Base-by-base conservation (phyloP, 2,329 filamentous ascomycete genomes). In the Botrytis paeoniae region DNA sequence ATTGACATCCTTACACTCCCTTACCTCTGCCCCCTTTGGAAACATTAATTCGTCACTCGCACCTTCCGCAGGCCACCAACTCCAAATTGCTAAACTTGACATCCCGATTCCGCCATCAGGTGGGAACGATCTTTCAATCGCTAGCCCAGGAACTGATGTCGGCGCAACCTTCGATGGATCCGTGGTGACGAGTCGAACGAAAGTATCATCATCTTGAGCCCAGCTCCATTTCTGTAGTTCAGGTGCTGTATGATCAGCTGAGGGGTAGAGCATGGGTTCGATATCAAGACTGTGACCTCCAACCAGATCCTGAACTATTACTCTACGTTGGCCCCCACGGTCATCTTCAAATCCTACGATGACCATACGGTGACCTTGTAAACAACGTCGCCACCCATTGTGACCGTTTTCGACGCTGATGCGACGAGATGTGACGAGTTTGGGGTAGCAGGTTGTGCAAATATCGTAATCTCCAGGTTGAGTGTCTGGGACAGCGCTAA, bases 1-100 rank as follows among this genome's bases (percentile, higher is more conserved):
- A 81, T 97, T 97, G 65, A 97, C 89, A 81, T 96, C 92, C 80
- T 95, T 92, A 54, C 92, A 89, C 83, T 98, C 95, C 10, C 87
- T 86, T 22, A 98, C 88, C 81, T 96, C 93, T 0, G 95, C 94
- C 16, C 92, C 91, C 69, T 90, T 90, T 0, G 95, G 95, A 78
- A 98, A 98, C 75, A 91, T 82, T 59, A 98, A 83, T 83, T 98
- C 95, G 80, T 97, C 85, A 1, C 88, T 88, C 0, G 83, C 85
- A 10, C 83, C 86, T 0, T 86, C 82, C 3, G 87, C 87, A 0
- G 94, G 93, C 79, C 92, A 95, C 86, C 93, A 97, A 6, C 89
- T 87, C 92, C 93, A 98, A 25, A 87, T 82, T 0, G 93, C 93
- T 37, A 86, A 80, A 10, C 89, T 88, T 35, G 85, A 83, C 75